Evolutionary conservation across 805 yeast species (phyloP).

Genomic region (Kodamaea neixiangensis): DNA sequence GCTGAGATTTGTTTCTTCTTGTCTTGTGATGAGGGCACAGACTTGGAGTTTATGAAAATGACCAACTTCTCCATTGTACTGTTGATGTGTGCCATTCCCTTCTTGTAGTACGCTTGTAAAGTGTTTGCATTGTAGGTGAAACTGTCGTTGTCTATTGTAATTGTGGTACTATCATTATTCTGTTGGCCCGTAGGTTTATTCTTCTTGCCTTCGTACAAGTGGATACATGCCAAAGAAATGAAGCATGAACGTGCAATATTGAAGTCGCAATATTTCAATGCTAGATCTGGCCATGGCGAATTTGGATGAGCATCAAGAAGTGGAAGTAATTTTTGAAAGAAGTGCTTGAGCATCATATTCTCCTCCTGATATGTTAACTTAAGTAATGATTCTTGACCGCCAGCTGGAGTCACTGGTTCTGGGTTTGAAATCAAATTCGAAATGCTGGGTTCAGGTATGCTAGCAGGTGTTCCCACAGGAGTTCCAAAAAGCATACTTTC

Average conservation of each 20-base stretch:
- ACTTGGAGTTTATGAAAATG: slow-evolving; percentile 27
- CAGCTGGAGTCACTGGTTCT: background rate
- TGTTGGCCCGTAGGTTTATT: background rate
- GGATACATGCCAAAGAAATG: slow-evolving; percentile 56
- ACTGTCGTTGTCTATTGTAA: background rate
- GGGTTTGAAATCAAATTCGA: background rate
- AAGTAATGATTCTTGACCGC: background rate
- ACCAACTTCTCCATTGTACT: slow-evolving; percentile 58
- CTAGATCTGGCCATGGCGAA: slow-evolving; percentile 62
- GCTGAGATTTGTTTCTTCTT: slow-evolving; percentile 24
- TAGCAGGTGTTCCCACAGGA: background rate
- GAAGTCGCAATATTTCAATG: slow-evolving; percentile 56
- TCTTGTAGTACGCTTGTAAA: slow-evolving; percentile 44
- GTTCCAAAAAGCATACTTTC: background rate
- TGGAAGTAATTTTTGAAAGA: slow-evolving; percentile 54
- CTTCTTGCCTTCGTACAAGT: slow-evolving; percentile 51
- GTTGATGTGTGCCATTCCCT: slow-evolving; percentile 56
- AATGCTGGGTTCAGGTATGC: background rate
- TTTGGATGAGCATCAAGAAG: slow-evolving; percentile 60
- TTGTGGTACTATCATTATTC: background rate
- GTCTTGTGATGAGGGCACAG: slow-evolving; percentile 8
- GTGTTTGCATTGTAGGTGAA: slow-evolving; percentile 1
- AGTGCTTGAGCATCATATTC: slow-evolving; percentile 55
- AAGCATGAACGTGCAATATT: slow-evolving; percentile 61
- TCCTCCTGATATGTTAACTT: slow-evolving; percentile 47